phyloP scores from a whole-genome alignment of 2,329 filamentous ascomycete genomes.

The Aspergillus sp. region DNA sequence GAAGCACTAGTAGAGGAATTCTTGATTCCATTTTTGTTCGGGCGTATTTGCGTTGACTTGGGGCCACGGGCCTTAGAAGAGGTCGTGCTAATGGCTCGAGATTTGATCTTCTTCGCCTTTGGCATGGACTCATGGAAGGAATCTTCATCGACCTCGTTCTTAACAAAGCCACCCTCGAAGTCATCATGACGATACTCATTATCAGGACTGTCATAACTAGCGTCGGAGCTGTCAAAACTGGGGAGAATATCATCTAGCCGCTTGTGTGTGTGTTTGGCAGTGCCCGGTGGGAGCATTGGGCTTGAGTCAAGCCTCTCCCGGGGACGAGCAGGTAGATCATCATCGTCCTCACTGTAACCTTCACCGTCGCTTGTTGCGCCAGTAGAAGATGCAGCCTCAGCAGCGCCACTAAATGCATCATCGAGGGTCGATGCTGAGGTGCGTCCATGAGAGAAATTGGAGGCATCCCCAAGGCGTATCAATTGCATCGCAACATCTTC shows the following conservation, averaged over 20 bases:
- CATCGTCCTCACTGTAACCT: slow-evolving; percentile 60
- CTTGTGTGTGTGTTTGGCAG: slow-evolving; percentile 48
- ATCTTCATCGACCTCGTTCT: slow-evolving; percentile 53
- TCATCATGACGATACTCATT: slow-evolving; percentile 55
- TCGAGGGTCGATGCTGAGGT: slow-evolving; percentile 92
- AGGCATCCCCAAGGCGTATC: slow-evolving; percentile 92
- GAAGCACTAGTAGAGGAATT: slow-evolving; percentile 28
- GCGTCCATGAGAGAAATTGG: slow-evolving; percentile 87
- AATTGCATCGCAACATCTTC: slow-evolving; percentile 97
- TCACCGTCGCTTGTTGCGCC: slow-evolving; percentile 80
- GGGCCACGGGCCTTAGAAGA: slow-evolving; percentile 30
- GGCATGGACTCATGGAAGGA: slow-evolving; percentile 28
- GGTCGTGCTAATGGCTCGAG: slow-evolving; percentile 38
- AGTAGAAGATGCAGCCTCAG: slow-evolving; percentile 80
- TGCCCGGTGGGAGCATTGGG: slow-evolving; percentile 45
- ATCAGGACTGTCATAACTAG: slow-evolving; percentile 63
- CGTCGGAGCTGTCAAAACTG: slow-evolving; percentile 58
- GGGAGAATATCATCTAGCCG: slow-evolving; percentile 54
- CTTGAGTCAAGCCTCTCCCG: slow-evolving; percentile 44
- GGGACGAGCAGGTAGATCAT: slow-evolving; percentile 49
- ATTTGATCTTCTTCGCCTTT: slow-evolving; percentile 55
- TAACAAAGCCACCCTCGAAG: slow-evolving; percentile 52
- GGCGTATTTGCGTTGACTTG: slow-evolving; percentile 29
- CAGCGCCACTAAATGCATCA: slow-evolving; percentile 87
- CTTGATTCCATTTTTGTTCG: slow-evolving; percentile 37